A percentile compares a stretch with the other conserved stretches of the same genome.
phyloP scores from a whole-genome alignment of 179 eudicot genomes.

The Corrigiola litoralis region DNA sequence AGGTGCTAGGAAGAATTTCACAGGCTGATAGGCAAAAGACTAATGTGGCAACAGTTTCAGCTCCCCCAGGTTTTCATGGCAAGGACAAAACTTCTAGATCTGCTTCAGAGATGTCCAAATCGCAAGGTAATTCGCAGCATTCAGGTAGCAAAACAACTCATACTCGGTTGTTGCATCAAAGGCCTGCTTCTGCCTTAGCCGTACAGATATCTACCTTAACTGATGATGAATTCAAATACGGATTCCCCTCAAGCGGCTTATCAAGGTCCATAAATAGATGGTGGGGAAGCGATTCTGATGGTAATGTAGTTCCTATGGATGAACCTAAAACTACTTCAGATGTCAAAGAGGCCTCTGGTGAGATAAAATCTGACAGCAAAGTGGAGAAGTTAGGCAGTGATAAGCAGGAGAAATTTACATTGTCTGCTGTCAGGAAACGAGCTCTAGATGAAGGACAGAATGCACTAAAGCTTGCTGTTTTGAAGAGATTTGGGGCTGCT shows the following conservation, averaged over 20 bases:
- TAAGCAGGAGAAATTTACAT: slow-evolving; percentile 23
- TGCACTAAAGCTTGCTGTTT: slow-evolving; percentile 43
- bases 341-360: slow-evolving; percentile 15
- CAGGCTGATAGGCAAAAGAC: slow-evolving; percentile 29
- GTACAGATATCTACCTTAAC: slow-evolving; percentile 19
- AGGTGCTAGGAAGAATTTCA: slow-evolving; percentile 22
- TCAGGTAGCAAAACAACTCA: slow-evolving; percentile 30
- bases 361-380: slow-evolving; percentile 15
- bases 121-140: slow-evolving; percentile 23
- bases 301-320: slow-evolving; percentile 11
- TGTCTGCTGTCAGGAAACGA: slow-evolving; percentile 44
- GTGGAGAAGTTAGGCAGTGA: slow-evolving; percentile 12
- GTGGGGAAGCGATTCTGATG: slow-evolving; percentile 46
- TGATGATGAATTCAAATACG: slow-evolving; percentile 68
- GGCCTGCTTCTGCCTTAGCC: slow-evolving; percentile 21
- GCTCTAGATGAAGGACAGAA: slow-evolving; percentile 53
- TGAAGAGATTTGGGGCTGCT: slow-evolving; percentile 34
- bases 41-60: slow-evolving; percentile 12
- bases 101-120: slow-evolving; percentile 27
- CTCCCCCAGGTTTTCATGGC: slow-evolving; percentile 24
- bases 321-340: slow-evolving; percentile 18
- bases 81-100: slow-evolving; percentile 26
- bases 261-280: slow-evolving; percentile 38
- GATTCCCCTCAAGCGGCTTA: slow-evolving; percentile 66
- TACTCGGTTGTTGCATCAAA: slow-evolving; percentile 26